These are phyloP conservation scores for Myriosclerotinia scirpicola DNA, from an alignment of 2,329 filamentous ascomycete species.

Conservation along the genomic window DNA sequence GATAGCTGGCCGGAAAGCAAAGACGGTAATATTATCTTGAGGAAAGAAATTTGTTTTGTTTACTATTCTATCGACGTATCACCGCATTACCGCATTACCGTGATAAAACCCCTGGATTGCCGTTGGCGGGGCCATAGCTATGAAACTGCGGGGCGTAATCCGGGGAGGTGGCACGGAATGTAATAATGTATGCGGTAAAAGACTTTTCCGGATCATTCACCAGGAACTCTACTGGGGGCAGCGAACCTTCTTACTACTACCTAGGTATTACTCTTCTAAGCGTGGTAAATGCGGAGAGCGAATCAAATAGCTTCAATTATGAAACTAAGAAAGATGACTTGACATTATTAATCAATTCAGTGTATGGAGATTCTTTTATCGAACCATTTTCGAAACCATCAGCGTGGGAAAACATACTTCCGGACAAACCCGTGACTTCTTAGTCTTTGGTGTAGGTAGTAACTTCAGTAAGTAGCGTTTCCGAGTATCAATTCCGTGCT, in stretches of 20 bases:
- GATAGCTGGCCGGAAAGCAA: not conserved
- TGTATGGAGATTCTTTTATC: not conserved
- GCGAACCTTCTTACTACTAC: not conserved
- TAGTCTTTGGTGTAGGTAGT: not conserved
- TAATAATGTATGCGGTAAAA: not conserved
- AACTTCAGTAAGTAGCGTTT: not conserved
- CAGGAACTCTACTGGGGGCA: not conserved
- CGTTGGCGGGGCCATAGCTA: slow-evolving; percentile 10
- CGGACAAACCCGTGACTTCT: slow-evolving; percentile 10
- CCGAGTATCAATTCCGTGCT: slow-evolving; percentile 11
- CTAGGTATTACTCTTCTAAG: not conserved
- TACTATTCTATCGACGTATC: not conserved
- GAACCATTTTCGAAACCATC: not conserved
- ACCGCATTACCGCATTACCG: not conserved
- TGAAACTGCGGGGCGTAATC: slow-evolving; percentile 18
- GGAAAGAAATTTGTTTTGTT: not conserved
- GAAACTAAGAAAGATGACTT: not conserved
- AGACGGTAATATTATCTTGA: not conserved
- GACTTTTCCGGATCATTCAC: slow-evolving; percentile 14
- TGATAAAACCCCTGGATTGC: not conserved
- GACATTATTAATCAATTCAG: too few species aligned
- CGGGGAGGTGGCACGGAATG: slow-evolving; percentile 11
- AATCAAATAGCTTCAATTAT: slow-evolving; percentile 12
- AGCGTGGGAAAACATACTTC: slow-evolving; percentile 19
- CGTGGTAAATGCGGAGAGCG: not conserved